phyloP scores from a whole-genome alignment of 805 yeast genomes.

The Candida fluviatilis region DNA sequence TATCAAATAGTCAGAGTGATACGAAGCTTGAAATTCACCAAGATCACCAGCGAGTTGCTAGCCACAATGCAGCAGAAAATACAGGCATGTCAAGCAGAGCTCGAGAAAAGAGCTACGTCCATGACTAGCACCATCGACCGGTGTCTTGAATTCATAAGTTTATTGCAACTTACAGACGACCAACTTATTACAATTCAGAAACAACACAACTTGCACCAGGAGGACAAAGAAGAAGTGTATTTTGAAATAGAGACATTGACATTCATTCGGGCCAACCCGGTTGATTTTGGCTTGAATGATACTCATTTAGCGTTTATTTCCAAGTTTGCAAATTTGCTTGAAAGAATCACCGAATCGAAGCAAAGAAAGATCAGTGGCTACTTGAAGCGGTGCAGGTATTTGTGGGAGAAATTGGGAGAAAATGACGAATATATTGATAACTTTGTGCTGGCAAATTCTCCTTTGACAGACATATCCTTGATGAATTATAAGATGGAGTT shows the following conservation, averaged over 20 bases:
- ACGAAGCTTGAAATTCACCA: slow-evolving; percentile 31
- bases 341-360: slow-evolving; percentile 26
- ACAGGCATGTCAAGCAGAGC: slow-evolving; percentile 22
- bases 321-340: slow-evolving; percentile 27
- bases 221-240: slow-evolving; percentile 21
- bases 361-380: slow-evolving; percentile 34
- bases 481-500: slow-evolving; percentile 52
- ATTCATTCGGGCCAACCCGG: slow-evolving; percentile 33
- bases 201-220: slow-evolving; percentile 15
- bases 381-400: slow-evolving; percentile 36
- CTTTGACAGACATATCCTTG: slow-evolving; percentile 46
- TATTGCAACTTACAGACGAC: slow-evolving; percentile 28
- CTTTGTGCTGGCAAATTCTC: slow-evolving; percentile 44
- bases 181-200: slow-evolving; percentile 31
- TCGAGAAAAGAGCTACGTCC: slow-evolving; percentile 17
- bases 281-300: slow-evolving; percentile 36
- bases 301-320: slow-evolving; percentile 29
- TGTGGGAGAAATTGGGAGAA: slow-evolving; percentile 60
- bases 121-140: slow-evolving; percentile 20
- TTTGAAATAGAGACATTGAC: slow-evolving; percentile 35
- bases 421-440: slow-evolving; percentile 32
- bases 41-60: slow-evolving; percentile 29
- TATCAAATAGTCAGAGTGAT: slow-evolving; percentile 34
- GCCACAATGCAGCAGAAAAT: slow-evolving; percentile 20
- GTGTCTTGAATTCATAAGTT: slow-evolving; percentile 22